Evolutionary conservation across 2,329 filamentous ascomycete species (phyloP), one percentile per base, ranked within the genome.

Genomic region (Monosporascus sp.): DNA sequence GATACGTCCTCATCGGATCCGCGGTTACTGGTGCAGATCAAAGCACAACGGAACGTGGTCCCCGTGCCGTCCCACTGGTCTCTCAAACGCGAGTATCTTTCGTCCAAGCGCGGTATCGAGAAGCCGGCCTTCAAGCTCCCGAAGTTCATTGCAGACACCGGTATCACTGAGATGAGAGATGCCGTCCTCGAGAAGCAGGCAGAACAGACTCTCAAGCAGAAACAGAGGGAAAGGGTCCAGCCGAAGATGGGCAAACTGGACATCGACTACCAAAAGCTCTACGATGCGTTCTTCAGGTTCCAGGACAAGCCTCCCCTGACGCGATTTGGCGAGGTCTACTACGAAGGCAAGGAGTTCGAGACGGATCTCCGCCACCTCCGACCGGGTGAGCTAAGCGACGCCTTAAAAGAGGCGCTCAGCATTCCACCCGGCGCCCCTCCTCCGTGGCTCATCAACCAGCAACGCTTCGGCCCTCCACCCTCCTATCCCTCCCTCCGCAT

Each of bases 341-440:
- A 97, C 70, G 94, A 99, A 72, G 94, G 94, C 67, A 99, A 99
- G 71, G 94, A 99, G 69, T 94, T 90, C 67, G 94, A 99, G 72
- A 96, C 94, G 1, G 96, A 97, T 68, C 81, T 96, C 58, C 87
- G 89, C 62, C 89, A 97, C 72, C 82, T 97, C 55, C 86, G 91
- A 59, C 90, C 94, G 1, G 94, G 94, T 37, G 92, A 97, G 63
- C 72, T 97, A 48, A 94, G 87, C 62, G 90, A 97, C 52, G 86
- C 90, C 62, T 80, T 97, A 41, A 93, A 90, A 66, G 93, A 97
- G 67, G 93, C 94, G 5, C 81, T 99, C 1, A 94, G 90, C 63
- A 97, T 99, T 76, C 89, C 91, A 22, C 89, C 90, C 15, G 92
- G 90, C 49, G 91, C 92, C 25, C 93, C 94, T 7, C 93, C 94